phyloP scores from a whole-genome alignment of 2,329 filamentous ascomycete genomes.

The Colletotrichum sansevieriae region DNA sequence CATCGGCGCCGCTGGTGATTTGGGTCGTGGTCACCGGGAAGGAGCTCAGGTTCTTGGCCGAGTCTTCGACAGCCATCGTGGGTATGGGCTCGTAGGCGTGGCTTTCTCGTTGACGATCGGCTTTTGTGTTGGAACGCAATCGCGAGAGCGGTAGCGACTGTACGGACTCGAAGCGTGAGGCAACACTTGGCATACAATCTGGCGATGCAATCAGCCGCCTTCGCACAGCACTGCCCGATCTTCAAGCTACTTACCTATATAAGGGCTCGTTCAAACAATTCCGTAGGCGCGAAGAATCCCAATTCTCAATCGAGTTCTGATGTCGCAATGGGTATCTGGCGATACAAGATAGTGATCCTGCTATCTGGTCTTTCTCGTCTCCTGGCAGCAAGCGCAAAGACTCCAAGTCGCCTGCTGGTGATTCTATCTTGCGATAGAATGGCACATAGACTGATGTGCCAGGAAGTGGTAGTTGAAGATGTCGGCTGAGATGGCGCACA shows the following conservation, averaged over 20 bases:
- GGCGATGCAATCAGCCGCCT: slow-evolving; percentile 22
- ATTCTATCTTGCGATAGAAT: slow-evolving; percentile 53
- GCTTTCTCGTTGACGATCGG: slow-evolving; percentile 35
- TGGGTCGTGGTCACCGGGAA: slow-evolving; percentile 42
- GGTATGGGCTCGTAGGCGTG: slow-evolving; percentile 33
- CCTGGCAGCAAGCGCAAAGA: slow-evolving; percentile 75
- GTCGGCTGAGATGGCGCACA: slow-evolving; percentile 31
- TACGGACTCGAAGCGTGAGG: slow-evolving; percentile 28
- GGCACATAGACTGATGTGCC: slow-evolving; percentile 61
- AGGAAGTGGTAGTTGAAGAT: slow-evolving; percentile 43
- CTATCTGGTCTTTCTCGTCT: slow-evolving; percentile 68
- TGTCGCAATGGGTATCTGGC: background rate
- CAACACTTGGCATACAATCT: slow-evolving; percentile 35
- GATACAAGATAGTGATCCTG: slow-evolving; percentile 24
- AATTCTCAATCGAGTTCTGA: background rate
- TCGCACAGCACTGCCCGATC: background rate
- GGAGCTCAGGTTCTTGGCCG: slow-evolving; percentile 20
- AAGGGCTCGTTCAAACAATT: slow-evolving; percentile 4
- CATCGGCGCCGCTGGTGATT: slow-evolving; percentile 42
- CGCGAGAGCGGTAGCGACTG: slow-evolving; percentile 41
- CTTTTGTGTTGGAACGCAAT: slow-evolving; percentile 44
- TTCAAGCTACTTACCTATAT: slow-evolving; percentile 16
- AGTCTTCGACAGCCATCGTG: slow-evolving; percentile 34
- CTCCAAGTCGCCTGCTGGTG: slow-evolving; percentile 72
- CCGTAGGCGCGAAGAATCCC: slow-evolving; percentile 10